Evolutionary conservation across 148 eudicot species (phyloP).

Genomic region (Gaultheria prostrata): DNA sequence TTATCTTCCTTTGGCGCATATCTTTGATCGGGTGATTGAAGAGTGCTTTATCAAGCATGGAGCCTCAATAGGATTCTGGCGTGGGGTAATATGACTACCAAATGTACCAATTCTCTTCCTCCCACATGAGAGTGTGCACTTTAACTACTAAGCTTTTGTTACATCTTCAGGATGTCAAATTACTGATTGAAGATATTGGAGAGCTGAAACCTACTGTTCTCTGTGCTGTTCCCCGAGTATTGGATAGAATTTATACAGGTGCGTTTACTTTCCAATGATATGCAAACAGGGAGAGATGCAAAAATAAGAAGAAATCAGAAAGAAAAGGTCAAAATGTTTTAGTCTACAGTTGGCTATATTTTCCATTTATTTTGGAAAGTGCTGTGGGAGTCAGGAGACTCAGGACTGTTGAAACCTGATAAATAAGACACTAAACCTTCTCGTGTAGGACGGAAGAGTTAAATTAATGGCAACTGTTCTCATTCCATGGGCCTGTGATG

Average conservation of each 20-base stretch:
- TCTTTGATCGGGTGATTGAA: slow-evolving; percentile 95
- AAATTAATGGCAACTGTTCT: background rate
- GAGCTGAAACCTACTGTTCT: slow-evolving; percentile 83
- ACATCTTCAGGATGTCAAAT: slow-evolving; percentile 71
- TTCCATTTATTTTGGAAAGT: background rate
- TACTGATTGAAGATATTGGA: slow-evolving; percentile 80
- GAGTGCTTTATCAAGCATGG: slow-evolving; percentile 77
- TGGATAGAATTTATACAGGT: slow-evolving; percentile 94
- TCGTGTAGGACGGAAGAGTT: background rate
- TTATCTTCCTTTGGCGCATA: slow-evolving; percentile 96
- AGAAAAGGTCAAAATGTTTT: background rate
- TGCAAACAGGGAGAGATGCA: background rate
- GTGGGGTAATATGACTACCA: slow-evolving; percentile 68
- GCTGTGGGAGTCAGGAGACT: background rate
- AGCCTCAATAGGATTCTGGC: slow-evolving; percentile 94
- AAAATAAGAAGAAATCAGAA: background rate
- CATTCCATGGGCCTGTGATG: background rate
- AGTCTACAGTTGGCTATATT: background rate
- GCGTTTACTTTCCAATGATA: background rate
- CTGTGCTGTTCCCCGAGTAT: slow-evolving; percentile 97
- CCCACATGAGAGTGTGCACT: slow-evolving; percentile 4
- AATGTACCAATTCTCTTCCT: background rate
- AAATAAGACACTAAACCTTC: background rate
- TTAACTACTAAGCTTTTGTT: slow-evolving; percentile 18
- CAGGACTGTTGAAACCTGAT: background rate